Percentiles rank a stretch among this genome's conserved stretches.
These are phyloP conservation scores for Amoebophrya sp. DNA, from an alignment of 169 alveolate genomes.

Conservation along the genomic window DNA sequence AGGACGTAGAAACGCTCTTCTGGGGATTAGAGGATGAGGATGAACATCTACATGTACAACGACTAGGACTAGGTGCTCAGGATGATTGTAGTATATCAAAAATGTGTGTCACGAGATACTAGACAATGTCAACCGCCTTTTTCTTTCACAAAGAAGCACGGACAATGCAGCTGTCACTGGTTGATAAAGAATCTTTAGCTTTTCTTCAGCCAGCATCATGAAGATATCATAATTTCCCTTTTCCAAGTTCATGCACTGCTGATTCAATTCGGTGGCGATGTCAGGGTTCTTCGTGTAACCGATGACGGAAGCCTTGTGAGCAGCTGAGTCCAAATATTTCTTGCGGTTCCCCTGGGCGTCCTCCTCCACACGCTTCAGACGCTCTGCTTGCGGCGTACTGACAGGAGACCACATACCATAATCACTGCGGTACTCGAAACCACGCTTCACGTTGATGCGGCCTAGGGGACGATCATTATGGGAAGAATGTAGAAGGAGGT, in stretches of 20 bases:
- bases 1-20: background rate
- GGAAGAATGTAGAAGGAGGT: background rate
- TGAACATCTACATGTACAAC: no score
- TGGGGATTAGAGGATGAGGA: no score
- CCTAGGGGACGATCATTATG: background rate
- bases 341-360: background rate
- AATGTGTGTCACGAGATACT: no score
- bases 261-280: background rate
- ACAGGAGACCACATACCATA: slow-evolving; percentile 2
- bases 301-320: background rate
- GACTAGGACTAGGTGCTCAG: no score
- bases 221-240: no score
- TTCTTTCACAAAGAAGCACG: no score
- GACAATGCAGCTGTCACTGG: no score
- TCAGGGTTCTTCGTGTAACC: slow-evolving; percentile 2
- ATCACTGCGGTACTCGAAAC: background rate
- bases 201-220: no score
- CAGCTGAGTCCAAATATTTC: background rate
- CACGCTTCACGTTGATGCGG: background rate
- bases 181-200: no score
- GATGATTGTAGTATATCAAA: no score
- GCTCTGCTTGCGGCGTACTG: background rate
- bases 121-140: no score
- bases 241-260: no score
- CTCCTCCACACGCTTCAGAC: background rate